Conservation (phyloP, 257 asterid species). For the Nicotiana attenuata region DNA sequence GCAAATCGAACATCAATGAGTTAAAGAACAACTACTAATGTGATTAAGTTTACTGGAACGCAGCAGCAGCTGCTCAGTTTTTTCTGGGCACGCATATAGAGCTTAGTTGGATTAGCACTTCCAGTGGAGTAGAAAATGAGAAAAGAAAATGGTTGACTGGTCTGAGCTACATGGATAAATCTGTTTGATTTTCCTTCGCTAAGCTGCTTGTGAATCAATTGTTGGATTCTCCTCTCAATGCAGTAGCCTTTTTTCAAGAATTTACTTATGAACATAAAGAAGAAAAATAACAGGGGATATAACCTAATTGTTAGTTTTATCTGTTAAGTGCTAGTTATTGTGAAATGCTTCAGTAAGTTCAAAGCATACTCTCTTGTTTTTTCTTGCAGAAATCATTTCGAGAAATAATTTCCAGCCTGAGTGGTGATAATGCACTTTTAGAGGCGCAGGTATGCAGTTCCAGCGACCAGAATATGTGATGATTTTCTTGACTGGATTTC, state of each 20-base stretch:
- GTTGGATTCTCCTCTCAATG: background rate
- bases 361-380: slow-evolving; percentile 12
- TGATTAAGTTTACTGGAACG: no score
- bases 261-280: background rate
- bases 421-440: slow-evolving; percentile 42
- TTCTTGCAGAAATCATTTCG: slow-evolving; percentile 45
- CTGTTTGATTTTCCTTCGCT: background rate
- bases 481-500: slow-evolving; percentile 5
- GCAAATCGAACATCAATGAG: slow-evolving; percentile 1
- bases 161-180: background rate
- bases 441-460: slow-evolving; percentile 50
- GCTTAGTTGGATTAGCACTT: slow-evolving; percentile 1
- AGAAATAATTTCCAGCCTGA: slow-evolving; percentile 47
- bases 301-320: background rate
- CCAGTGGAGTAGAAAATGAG: background rate
- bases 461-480: background rate
- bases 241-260: background rate
- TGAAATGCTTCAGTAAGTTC: background rate
- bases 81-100: background rate
- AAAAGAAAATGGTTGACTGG: background rate
- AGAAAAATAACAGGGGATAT: background rate
- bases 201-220: background rate
- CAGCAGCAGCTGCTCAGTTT: no score
- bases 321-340: slow-evolving; percentile 1
- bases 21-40: background rate